Evolutionary conservation across 768 basidiomycete genomes (phyloP), one percentile per base, ranked within the genome.

Genomic region (Dentipellis sp.): DNA sequence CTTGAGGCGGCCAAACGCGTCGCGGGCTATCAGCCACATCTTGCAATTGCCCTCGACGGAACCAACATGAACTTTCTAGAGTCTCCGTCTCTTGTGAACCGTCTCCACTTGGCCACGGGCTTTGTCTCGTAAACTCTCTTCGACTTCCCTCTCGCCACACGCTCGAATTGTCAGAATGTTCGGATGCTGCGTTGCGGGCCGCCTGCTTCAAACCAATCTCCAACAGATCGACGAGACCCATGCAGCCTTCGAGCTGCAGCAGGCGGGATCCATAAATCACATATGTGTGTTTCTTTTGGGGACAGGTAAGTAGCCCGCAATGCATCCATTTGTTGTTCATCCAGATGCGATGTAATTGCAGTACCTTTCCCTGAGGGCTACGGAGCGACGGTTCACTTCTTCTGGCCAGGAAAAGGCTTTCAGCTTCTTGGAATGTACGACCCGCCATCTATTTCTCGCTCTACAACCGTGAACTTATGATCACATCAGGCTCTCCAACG

Each of bases 381-480:
- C 65, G 91, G 84, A 16, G 88, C 87, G 11, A 83, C 89, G 0
- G 90, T 93, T 9, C 89, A 93, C 65, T 86, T 93, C 66, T 82
- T 81, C 67, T 89, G 84, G 88, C 91, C 90, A 0, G 89, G 87
- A 10, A 89, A 82, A 67, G 91, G 91, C 2, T 92, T 91, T 60
- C 91, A 91, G 67, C 68, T 93, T 23, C 72, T 94, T 9, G 91
- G 91, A 65, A 88, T 89, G 91, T 89, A 62, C 64, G 88, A 72
- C 16, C 7, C 42, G 39, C 52, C 53, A 14, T 38, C 52, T 16
- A 5, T 29, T 7, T 22, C 56, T 23, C 10, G 23, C 36, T 16
- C 21, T n/a, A 38, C 47, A 17, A 45, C 49, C n/a, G 10, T 53
- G 14, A 17, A 21, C 34, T 16, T 23, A 45, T 54, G 53, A 21